Conservation (phyloP, 2,329 filamentous ascomycete genomes). For the Pleoardoris graminearum region DNA sequence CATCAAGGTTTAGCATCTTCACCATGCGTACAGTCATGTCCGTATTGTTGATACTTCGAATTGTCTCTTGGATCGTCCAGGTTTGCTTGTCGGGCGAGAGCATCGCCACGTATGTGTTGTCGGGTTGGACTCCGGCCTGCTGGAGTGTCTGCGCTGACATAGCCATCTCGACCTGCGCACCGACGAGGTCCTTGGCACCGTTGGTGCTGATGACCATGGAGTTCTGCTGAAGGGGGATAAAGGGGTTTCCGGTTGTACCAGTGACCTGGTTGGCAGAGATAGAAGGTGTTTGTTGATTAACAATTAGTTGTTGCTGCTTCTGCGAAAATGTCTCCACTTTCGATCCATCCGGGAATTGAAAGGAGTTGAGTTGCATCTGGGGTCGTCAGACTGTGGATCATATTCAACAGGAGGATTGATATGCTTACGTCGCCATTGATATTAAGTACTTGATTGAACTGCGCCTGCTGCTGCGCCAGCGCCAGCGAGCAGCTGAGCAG, state of each 20-base stretch:
- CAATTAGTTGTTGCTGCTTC: constrained; percentile 45
- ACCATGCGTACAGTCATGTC: constrained; percentile 44
- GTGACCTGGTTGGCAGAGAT: constrained; percentile 43
- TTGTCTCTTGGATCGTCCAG: constrained; percentile 45
- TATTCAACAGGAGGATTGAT: fast-evolving
- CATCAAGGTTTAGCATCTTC: constrained; percentile 41
- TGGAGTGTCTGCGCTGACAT: constrained; percentile 38
- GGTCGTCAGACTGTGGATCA: constrained; percentile 11
- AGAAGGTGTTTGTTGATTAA: constrained; percentile 44
- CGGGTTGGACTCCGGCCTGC: constrained; percentile 33
- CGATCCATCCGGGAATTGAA: constrained; percentile 43
- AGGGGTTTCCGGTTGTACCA: constrained; percentile 43
- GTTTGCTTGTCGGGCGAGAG: constrained; percentile 43
- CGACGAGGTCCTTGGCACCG: constrained; percentile 40
- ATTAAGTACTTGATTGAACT: constrained; percentile 47
- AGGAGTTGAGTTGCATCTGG: constrained; percentile 44
- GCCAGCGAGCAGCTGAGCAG: constrained; percentile 32
- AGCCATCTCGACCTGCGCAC: constrained; percentile 42
- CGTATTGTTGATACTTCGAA: constrained; percentile 43
- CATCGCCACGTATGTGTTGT: constrained; percentile 44
- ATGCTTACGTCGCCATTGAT: constrained; percentile 44
- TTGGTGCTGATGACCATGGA: constrained; percentile 45
- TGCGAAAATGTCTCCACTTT: constrained; percentile 45
- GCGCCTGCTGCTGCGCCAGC: constrained; percentile 35
- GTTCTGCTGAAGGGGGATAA: constrained; percentile 37